These are phyloP conservation scores for Fulvia fulva DNA, from an alignment of 2,329 filamentous ascomycete genomes.

Conservation along the genomic window DNA sequence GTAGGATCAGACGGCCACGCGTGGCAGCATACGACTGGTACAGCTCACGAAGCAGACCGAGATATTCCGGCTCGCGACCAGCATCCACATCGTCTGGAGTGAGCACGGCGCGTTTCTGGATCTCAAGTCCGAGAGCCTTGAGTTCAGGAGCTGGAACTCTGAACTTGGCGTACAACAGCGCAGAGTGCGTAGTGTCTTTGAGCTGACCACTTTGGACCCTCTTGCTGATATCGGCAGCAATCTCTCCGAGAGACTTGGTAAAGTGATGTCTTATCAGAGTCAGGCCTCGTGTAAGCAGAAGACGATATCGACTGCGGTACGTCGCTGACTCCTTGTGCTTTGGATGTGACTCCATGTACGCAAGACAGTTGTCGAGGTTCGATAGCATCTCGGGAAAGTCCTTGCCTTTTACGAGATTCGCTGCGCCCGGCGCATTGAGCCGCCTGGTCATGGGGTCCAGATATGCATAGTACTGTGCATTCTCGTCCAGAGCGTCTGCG, in stretches of 20 bases:
- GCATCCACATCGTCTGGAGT: conserved; percentile 39
- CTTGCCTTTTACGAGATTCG: conserved; percentile 75
- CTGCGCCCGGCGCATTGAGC: conserved; percentile 86
- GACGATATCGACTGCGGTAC: conserved; percentile 81
- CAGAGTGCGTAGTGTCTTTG: conserved; percentile 69
- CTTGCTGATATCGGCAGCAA: conserved; percentile 58
- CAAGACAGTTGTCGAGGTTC: conserved; percentile 84
- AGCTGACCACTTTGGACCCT: conserved; percentile 63
- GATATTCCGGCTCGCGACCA: conserved; percentile 61
- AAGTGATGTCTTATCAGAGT: conserved; percentile 66
- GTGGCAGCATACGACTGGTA: conserved; percentile 61
- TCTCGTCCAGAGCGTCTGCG: conserved; percentile 79
- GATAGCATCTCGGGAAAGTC: conserved; percentile 84
- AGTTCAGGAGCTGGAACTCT: conserved; percentile 62
- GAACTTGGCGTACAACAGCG: conserved; percentile 68
- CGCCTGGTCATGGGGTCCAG: conserved; percentile 85
- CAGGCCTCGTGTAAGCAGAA: conserved; percentile 67
- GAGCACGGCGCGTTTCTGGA: conserved; percentile 62
- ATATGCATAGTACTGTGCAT: conserved; percentile 92
- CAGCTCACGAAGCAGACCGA: conserved; percentile 62
- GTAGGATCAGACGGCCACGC: conserved; percentile 56
- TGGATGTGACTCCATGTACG: conserved; percentile 83
- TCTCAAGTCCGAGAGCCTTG: conserved; percentile 63
- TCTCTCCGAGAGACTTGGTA: conserved; percentile 59
- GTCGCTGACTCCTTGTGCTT: conserved; percentile 82